These are phyloP conservation scores for Termitomyces sp. DNA, from an alignment of 768 basidiomycete species.

Conservation along the genomic window DNA sequence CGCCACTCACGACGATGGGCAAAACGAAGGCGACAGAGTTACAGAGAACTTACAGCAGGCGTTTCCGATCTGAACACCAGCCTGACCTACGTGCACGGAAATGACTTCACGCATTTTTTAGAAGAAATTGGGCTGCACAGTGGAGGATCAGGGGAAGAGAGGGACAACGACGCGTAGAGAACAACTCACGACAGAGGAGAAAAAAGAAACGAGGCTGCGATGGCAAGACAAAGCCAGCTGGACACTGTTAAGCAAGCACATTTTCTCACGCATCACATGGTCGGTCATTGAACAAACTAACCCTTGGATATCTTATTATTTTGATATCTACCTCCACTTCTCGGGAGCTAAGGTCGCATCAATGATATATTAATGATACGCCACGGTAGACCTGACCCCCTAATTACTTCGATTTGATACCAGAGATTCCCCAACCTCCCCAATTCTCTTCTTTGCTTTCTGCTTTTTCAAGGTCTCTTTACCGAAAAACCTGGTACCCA, in stretches of 20 bases:
- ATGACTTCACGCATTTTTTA: constrained; percentile 85
- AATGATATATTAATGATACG: too few species aligned
- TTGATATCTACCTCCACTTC: too few species aligned
- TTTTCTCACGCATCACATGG: constrained; percentile 41
- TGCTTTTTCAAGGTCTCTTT: neutral
- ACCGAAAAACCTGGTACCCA: constrained; percentile 24
- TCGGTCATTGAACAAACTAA: constrained; percentile 13
- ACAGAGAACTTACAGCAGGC: constrained; percentile 76
- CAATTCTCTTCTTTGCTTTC: neutral
- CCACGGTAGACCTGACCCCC: too few species aligned
- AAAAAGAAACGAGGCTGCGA: constrained; percentile 26
- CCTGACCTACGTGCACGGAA: constrained; percentile 95
- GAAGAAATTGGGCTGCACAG: constrained; percentile 18
- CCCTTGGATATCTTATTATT: too few species aligned
- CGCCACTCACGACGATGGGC: constrained; percentile 3
- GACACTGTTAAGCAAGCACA: constrained; percentile 31
- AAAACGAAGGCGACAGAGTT: constrained; percentile 1
- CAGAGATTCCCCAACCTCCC: neutral
- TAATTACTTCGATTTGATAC: too few species aligned
- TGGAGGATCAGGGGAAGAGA: constrained; percentile 16
- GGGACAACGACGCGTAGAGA: constrained; percentile 17
- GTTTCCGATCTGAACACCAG: constrained; percentile 92
- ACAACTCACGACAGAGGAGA: constrained; percentile 21
- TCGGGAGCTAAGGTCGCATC: too few species aligned
- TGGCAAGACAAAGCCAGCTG: constrained; percentile 38